Evolutionary conservation across 495 filamentous ascomycete genomes (phyloP).

Genomic region (Penicillium arizonense): DNA sequence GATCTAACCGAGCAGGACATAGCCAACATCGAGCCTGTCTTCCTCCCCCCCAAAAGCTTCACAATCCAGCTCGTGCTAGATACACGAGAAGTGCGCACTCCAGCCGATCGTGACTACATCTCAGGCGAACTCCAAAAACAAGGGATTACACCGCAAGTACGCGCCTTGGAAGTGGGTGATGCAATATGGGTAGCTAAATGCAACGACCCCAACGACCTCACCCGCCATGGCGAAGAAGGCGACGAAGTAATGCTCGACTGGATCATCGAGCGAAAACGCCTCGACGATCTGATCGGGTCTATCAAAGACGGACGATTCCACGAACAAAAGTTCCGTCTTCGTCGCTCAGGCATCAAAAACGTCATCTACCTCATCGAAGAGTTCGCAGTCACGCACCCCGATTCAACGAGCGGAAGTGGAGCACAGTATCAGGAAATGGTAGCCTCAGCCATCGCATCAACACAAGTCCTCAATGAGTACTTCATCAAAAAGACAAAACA

Average conservation of each 20-base stretch:
- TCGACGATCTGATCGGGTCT: slow-evolving; percentile 75
- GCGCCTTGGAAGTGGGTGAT: slow-evolving; percentile 72
- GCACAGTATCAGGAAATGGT: slow-evolving; percentile 64
- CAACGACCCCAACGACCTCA: slow-evolving; percentile 54
- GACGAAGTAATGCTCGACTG: slow-evolving; percentile 76
- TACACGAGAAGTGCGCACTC: slow-evolving; percentile 74
- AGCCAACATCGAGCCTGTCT: slow-evolving; percentile 47
- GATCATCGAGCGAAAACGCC: slow-evolving; percentile 79
- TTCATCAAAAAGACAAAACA: slow-evolving; percentile 77
- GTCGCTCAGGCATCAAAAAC: slow-evolving; percentile 67
- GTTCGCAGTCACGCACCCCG: slow-evolving; percentile 49
- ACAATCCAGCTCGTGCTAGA: slow-evolving; percentile 74
- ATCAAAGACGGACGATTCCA: slow-evolving; percentile 84
- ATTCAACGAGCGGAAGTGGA: slow-evolving; percentile 29
- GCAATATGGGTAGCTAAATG: slow-evolving; percentile 79
- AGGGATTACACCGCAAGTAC: slow-evolving; percentile 63
- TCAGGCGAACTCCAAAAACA: slow-evolving; percentile 66
- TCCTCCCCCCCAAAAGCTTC: slow-evolving; percentile 62
- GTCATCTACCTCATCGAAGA: slow-evolving; percentile 84
- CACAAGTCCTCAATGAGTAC: slow-evolving; percentile 78
- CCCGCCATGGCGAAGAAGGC: slow-evolving; percentile 59
- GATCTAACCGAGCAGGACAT: slow-evolving; percentile 2
- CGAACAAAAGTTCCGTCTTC: slow-evolving; percentile 82
- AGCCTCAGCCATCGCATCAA: slow-evolving; percentile 71
- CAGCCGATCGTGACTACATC: slow-evolving; percentile 76